Base-by-base conservation (phyloP, 179 eudicot species). In the Patellifolia procumbens region DNA sequence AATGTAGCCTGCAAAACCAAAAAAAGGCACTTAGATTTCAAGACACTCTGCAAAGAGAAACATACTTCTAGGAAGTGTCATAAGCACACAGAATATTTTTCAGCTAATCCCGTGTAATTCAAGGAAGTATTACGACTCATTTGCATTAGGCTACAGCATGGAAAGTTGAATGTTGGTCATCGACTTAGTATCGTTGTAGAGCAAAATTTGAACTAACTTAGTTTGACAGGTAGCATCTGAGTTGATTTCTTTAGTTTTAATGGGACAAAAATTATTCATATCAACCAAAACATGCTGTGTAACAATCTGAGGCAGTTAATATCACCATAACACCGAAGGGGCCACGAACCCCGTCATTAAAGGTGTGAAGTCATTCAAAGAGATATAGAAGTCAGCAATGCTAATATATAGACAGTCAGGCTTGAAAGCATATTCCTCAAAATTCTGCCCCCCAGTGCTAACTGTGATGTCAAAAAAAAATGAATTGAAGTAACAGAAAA, bases 1-100 rank as follows among this genome's bases (percentile, higher is more conserved):
- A 76, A 94, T 91, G 84, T 94, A 94, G 42, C 98, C 98, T 94
- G 86, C 82, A 86, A 80, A 77, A 74, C 52, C 74, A 75, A 63
- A 72, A 34, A 66, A 49, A 58, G 66, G 35, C 16, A 28, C 19
- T 67, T 70, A 46, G 51, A 72, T 43, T 55, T 28, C 31, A 13
- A 26, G 56, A 19, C 28, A 1, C 13, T 70, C 60, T 52, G 19
- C 32, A 48, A 67, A 73, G 53, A 72, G 39, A 68, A 67, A 16
- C 34, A 22, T 19, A n/a, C 31, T 56, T 58, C 24, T 26, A 58
- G 62, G 15, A 45, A 42, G 7, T 37, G 59, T 3, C 24, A 29
- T 26, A 60, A 76, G 45, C 32, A 63, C 13, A 37, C 22, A 9
- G 11, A 51, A 68, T n/a, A 37, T 8, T 34, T 26, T 51, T 4